Evolutionary conservation across 208 protist species (phyloP).

Genomic region (Phytomonas serpens): DNA sequence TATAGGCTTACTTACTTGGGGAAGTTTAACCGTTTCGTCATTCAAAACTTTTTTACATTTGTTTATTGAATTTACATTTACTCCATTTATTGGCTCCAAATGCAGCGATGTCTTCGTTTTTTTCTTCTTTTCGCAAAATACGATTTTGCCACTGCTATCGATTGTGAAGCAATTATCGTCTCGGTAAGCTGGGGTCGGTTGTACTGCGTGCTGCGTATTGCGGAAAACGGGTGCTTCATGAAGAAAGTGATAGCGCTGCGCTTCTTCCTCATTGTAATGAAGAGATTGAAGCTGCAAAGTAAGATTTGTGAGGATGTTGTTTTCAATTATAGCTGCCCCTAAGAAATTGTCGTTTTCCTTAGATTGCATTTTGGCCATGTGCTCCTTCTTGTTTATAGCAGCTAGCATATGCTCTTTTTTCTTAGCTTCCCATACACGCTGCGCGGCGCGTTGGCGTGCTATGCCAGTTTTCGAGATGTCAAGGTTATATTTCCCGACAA

Average conservation of each 20-base stretch:
- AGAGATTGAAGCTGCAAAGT: slow-evolving; percentile 40
- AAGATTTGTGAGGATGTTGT: slow-evolving; percentile 50
- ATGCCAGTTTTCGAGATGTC: neutral
- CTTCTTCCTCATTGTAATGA: slow-evolving; percentile 18
- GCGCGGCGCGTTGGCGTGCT: neutral
- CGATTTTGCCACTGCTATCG: slow-evolving; percentile 40
- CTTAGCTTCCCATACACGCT: neutral
- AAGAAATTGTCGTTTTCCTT: neutral
- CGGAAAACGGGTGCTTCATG: slow-evolving; percentile 3
- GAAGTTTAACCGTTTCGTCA: slow-evolving; percentile 1
- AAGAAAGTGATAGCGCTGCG: slow-evolving; percentile 25
- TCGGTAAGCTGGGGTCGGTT: slow-evolving; percentile 2
- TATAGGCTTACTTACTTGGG: neutral
- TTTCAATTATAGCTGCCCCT: slow-evolving; percentile 17
- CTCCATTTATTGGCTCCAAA: neutral
- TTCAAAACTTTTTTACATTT: neutral
- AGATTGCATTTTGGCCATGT: neutral
- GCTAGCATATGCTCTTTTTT: neutral
- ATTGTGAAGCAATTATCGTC: slow-evolving; percentile 37
- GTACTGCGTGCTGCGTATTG: neutral
- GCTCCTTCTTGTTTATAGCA: neutral
- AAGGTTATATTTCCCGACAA: neutral
- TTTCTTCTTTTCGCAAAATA: slow-evolving; percentile 17
- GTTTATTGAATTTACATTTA: neutral
- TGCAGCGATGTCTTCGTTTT: neutral